These are phyloP conservation scores for Aspergillus viridinutans DNA, from an alignment of 2,329 filamentous ascomycete species.

Conservation along the genomic window DNA sequence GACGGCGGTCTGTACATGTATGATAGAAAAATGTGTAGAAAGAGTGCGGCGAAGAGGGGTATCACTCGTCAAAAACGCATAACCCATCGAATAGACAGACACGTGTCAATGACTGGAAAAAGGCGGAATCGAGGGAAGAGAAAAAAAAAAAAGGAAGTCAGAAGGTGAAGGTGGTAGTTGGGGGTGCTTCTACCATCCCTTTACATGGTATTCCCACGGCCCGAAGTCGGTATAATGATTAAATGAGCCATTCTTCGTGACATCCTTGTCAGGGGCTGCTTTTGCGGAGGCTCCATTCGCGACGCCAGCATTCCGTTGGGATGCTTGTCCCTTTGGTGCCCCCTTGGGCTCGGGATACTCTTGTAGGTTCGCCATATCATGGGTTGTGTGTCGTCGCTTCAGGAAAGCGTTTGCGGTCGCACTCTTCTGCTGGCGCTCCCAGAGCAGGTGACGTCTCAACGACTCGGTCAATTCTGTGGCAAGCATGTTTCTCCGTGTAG, in stretches of 20 bases:
- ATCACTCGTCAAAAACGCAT: constrained; percentile 19
- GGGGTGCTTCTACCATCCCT: constrained; percentile 64
- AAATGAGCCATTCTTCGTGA: constrained; percentile 67
- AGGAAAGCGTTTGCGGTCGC: constrained; percentile 82
- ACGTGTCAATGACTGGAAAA: constrained; percentile 5
- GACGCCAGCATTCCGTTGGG: constrained; percentile 19
- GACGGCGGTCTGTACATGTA: constrained; percentile 15
- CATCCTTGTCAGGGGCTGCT: constrained; percentile 53
- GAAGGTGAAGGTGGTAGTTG: background rate
- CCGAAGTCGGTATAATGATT: constrained; percentile 84
- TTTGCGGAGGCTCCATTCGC: constrained; percentile 14
- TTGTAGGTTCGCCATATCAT: constrained; percentile 83
- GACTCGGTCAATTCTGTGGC: constrained; percentile 91
- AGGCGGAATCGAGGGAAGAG: constrained; percentile 6
- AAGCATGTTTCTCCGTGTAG: constrained; percentile 91
- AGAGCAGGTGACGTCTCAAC: constrained; percentile 82
- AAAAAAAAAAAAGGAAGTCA: background rate
- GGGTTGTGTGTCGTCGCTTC: constrained; percentile 84
- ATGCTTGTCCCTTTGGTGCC: constrained; percentile 42
- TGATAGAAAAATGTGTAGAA: constrained; percentile 9
- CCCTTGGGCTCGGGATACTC: constrained; percentile 67
- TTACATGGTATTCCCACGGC: constrained; percentile 77
- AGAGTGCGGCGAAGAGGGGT: constrained; percentile 13
- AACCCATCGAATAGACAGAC: constrained; percentile 6
- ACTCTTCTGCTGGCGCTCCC: constrained; percentile 93